A percentile compares a stretch with the other conserved stretches of the same genome.
Conservation (phyloP, 78 protist species). For the Dictyostelium purpureum region DNA sequence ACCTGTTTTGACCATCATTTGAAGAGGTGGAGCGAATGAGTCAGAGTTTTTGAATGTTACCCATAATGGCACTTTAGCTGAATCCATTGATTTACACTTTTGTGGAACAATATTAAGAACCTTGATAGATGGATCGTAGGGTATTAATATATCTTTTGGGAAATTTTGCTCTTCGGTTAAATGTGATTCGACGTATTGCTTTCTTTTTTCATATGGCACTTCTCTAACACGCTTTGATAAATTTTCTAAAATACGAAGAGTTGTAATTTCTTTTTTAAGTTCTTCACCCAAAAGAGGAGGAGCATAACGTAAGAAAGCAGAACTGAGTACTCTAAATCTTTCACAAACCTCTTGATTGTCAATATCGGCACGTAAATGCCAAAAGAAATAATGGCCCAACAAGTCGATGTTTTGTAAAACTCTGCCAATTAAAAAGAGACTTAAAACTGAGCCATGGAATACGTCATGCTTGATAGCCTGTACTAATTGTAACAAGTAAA, state of each 20-base stretch:
- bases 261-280: slow-evolving; percentile 15
- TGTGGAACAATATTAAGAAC: slow-evolving; percentile 40
- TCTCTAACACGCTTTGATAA: slow-evolving; percentile 17
- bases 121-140: slow-evolving; percentile 52
- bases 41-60: slow-evolving; percentile 91
- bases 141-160: neutral
- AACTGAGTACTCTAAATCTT: slow-evolving; percentile 35
- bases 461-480: slow-evolving; percentile 92
- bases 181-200: slow-evolving; percentile 3
- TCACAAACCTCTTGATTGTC: slow-evolving; percentile 77
- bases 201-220: slow-evolving; percentile 44
- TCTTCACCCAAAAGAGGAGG: slow-evolving; percentile 22
- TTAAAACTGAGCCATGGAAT: slow-evolving; percentile 84
- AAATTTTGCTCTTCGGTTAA: neutral
- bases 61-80: slow-evolving; percentile 95
- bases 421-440: slow-evolving; percentile 80
- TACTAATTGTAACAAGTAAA: slow-evolving; percentile 90
- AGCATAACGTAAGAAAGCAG: slow-evolving; percentile 34
- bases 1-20: slow-evolving; percentile 93
- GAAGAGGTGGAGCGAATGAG: slow-evolving; percentile 13
- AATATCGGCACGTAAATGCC: slow-evolving; percentile 87
- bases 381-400: slow-evolving; percentile 67
- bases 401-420: slow-evolving; percentile 47
- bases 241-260: slow-evolving; percentile 16
- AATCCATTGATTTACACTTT: slow-evolving; percentile 94